Percentiles rank a stretch among this genome's conserved stretches.
These are phyloP conservation scores for Tympanopsis confertula DNA, from an alignment of 2,329 filamentous ascomycete genomes.

Conservation along the genomic window DNA sequence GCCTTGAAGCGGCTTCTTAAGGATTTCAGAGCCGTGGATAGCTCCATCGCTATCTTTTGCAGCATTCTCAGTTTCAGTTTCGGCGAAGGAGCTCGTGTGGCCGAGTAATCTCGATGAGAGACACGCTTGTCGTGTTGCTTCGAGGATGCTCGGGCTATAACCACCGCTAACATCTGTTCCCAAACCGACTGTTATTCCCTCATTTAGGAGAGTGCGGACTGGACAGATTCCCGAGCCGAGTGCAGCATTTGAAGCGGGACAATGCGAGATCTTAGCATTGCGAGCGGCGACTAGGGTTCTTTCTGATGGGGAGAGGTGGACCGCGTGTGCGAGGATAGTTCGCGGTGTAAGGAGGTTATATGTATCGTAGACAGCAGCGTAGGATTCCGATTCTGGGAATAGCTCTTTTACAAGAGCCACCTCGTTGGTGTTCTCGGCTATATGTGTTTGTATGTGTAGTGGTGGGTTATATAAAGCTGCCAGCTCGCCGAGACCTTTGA, in stretches of 20 bases:
- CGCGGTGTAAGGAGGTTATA: not conserved
- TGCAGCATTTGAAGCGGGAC: not conserved
- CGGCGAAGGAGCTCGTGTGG: not conserved
- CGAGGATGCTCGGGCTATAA: conserved; percentile 1
- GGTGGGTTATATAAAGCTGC: not conserved
- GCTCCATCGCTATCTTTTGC: no score
- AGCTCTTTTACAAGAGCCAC: not conserved
- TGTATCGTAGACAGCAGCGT: conserved; percentile 1
- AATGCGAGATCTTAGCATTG: not conserved
- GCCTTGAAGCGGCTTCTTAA: not conserved
- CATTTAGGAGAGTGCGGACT: not conserved
- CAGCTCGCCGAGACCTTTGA: not conserved
- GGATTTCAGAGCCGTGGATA: no score
- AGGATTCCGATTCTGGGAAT: conserved; percentile 1
- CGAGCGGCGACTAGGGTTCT: not conserved
- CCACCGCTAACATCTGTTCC: conserved; percentile 3
- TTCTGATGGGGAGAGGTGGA: not conserved
- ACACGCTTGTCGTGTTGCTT: not conserved
- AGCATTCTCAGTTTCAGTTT: not conserved
- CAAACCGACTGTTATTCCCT: conserved; percentile 1
- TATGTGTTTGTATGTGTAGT: conserved; percentile 1
- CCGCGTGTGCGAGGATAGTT: conserved; percentile 1
- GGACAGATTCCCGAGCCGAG: not conserved
- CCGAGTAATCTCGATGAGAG: not conserved
- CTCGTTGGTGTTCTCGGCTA: conserved; percentile 1